Evolutionary conservation across 2,329 filamentous ascomycete species (phyloP), one percentile per base, ranked within the genome.

Genomic region (Penicillium polonicum): DNA sequence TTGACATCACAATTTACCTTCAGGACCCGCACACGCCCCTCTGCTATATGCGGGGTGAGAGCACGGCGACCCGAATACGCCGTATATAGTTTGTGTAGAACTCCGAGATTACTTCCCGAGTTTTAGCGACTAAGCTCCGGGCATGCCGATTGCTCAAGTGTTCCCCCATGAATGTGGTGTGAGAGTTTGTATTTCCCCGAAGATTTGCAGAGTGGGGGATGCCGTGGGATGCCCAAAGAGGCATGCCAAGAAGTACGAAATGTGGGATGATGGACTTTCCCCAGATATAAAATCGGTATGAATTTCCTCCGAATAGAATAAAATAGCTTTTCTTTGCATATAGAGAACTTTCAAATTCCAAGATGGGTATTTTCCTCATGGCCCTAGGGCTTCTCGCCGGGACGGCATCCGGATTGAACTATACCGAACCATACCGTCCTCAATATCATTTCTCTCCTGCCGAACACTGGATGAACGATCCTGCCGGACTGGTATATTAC

Each of bases 401-500:
- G 9, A 38, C 57, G 31, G 52, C 46, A 13, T 51, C 33, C 29
- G 57, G 52, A 17, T n/a, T 46, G n/a, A 41, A 19, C 43, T 56
- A 60, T 56, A 52, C 53, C 39, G 51, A 60, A 21, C 52, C 50
- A 21, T 53, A 52, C 31, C 55, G 55, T 27, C 45, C 54, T n/a
- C 60, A 58, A 50, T 55, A 52, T n/a, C 55, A 60, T 46, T 58
- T 60, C 33, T 60, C 52, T 7, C 58, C 54, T 8, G 31, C 25
- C 6, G 33, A 53, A 25, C 50, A 55, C n/a, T 57, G 49, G 53
- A 61, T 57, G 41, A 52, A 60, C 35, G 68, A 69, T 45, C 68
- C 68, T 33, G 63, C 58, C 43, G 66, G 67, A 1, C 60, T 68
- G 8, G 17, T 68, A 27, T 65, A 67, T 48, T 23, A 50, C 43